phyloP scores from a whole-genome alignment of 1,284 basidiomycete species.

The Cryptococcus neoformans region DNA sequence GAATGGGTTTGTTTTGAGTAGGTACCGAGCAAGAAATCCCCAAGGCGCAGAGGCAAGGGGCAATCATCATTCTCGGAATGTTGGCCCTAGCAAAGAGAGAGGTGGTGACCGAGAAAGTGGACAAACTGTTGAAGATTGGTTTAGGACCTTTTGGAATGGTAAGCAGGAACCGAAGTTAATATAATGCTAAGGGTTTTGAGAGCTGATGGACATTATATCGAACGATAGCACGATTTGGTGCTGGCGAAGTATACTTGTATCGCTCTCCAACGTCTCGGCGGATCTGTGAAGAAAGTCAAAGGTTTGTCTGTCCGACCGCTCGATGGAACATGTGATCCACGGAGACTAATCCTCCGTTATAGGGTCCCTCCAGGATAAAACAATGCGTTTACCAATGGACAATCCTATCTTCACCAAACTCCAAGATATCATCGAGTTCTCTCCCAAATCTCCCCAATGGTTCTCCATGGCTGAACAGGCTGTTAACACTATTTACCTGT shows the following conservation, averaged over 20 bases:
- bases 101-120: constrained; percentile 83
- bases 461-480: constrained; percentile 95
- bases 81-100: constrained; percentile 79
- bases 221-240: constrained; percentile 69
- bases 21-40: constrained; percentile 72
- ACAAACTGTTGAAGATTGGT: constrained; percentile 82
- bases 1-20: constrained; percentile 34
- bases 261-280: constrained; percentile 85
- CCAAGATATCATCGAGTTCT: constrained; percentile 70
- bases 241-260: constrained; percentile 93
- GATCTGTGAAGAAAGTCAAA: constrained; percentile 96
- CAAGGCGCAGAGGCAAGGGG: constrained; percentile 79
- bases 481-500: constrained; percentile 91
- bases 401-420: constrained; percentile 81
- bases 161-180: constrained; percentile 5
- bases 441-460: constrained; percentile 84
- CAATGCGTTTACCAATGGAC: constrained; percentile 82
- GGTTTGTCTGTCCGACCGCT: constrained; percentile 53
- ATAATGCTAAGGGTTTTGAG: no score
- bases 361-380: constrained; percentile 86
- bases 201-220: no score
- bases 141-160: constrained; percentile 81
- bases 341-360: constrained; percentile 2
- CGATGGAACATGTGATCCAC: neutral
- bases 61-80: constrained; percentile 95